A percentile compares a stretch with the other conserved stretches of the same genome.
Conservation (phyloP, 305 asterid genomes). For the Caryopteris hybrid region DNA sequence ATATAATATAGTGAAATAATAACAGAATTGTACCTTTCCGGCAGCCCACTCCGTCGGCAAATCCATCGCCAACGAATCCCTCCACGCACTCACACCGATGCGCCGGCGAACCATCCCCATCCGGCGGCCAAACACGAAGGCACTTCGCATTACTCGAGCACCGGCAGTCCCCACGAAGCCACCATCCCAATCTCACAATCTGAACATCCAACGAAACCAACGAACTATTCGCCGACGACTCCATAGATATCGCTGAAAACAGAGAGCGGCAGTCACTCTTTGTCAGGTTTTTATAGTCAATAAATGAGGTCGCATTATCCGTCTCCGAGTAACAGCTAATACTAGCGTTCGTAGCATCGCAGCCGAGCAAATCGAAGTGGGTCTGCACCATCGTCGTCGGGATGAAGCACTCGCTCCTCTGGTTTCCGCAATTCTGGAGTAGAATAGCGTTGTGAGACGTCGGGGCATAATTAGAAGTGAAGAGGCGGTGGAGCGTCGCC, state of each 20-base stretch:
- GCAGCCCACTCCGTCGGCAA: constrained; percentile 58
- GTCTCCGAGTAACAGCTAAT: constrained; percentile 65
- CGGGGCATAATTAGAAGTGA: constrained; percentile 58
- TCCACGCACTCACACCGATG: constrained; percentile 56
- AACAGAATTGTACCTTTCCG: constrained; percentile 47
- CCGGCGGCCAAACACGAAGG: constrained; percentile 26
- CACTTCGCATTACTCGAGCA: constrained; percentile 59
- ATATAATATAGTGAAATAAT: not conserved
- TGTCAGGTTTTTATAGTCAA: constrained; percentile 32
- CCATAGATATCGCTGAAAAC: constrained; percentile 65
- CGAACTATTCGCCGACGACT: constrained; percentile 27
- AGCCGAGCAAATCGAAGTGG: constrained; percentile 54
- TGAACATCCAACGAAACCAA: constrained; percentile 63
- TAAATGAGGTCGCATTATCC: constrained; percentile 34
- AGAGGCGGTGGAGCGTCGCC: constrained; percentile 37
- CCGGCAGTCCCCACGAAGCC: constrained; percentile 57
- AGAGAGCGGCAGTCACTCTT: constrained; percentile 34
- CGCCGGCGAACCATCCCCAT: constrained; percentile 19
- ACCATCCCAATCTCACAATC: constrained; percentile 67
- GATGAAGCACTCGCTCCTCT: constrained; percentile 37
- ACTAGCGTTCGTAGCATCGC: constrained; percentile 27
- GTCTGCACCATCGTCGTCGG: constrained; percentile 63
- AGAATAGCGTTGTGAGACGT: constrained; percentile 63
- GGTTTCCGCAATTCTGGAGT: constrained; percentile 40
- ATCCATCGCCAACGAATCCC: constrained; percentile 78